These are phyloP conservation scores for Knoxia roxburghii DNA, from an alignment of 257 asterid species.

Conservation along the genomic window DNA sequence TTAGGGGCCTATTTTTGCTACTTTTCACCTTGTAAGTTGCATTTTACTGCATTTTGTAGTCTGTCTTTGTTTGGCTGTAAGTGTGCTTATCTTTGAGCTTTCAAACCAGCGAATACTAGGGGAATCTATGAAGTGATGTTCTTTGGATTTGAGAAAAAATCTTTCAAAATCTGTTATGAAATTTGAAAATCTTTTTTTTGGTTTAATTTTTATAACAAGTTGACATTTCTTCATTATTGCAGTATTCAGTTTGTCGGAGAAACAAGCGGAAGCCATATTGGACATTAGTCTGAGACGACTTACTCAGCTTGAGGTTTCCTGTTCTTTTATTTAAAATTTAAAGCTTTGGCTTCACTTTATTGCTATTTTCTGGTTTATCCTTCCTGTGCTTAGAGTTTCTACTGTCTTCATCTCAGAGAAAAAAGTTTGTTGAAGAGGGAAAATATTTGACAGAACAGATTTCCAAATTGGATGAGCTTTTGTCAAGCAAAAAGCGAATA, in stretches of 20 bases:
- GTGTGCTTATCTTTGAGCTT: neutral
- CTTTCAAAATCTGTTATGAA: too few species aligned
- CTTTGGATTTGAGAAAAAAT: neutral
- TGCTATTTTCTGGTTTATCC: neutral
- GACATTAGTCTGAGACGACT: slow-evolving; percentile 95
- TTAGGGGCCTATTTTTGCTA: neutral
- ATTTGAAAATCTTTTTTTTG: neutral
- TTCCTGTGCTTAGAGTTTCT: neutral
- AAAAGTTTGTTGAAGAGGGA: slow-evolving; percentile 81
- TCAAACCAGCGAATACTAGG: neutral
- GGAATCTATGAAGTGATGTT: neutral
- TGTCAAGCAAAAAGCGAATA: slow-evolving; percentile 71
- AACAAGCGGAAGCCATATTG: slow-evolving; percentile 93
- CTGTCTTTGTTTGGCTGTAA: neutral
- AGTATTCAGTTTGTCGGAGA: slow-evolving; percentile 78
- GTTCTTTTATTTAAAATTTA: neutral
- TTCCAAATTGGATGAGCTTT: slow-evolving; percentile 68
- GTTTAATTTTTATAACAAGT: neutral
- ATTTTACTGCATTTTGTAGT: neutral
- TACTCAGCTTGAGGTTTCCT: slow-evolving; percentile 74
- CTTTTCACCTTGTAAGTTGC: neutral
- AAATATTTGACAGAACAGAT: slow-evolving; percentile 67
- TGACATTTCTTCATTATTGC: slow-evolving; percentile 26
- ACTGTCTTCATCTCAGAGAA: slow-evolving; percentile 51
- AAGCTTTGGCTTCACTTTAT: neutral